Base-by-base conservation (phyloP, 2,329 filamentous ascomycete genomes). In the Monilinia fructicola region DNA sequence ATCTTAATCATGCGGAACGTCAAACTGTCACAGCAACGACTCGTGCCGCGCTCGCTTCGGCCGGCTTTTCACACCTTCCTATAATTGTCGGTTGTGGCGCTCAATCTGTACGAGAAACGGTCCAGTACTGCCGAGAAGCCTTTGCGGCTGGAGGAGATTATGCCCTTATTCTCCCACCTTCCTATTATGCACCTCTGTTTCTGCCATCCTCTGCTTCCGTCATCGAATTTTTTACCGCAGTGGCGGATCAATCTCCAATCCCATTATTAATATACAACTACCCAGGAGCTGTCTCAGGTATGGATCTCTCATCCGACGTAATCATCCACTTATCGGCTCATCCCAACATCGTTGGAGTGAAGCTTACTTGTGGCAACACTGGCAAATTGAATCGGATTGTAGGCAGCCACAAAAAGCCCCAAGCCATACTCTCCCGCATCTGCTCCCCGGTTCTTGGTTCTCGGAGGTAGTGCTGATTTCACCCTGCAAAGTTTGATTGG, bases 241-340 rank as follows among this genome's bases (percentile, higher is more conserved):
- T 87, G 18, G 85, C 84, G 9, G 79, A 95, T 77, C 83, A 79
- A 62, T 92, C 89, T 59, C 90, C 91, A 4, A 81, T 96, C 21
- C 91, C 92, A 28, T 77, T 96, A 67, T 84, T 96, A 71, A 82
- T 96, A 63, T 96, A 96, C 85, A 96, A 96, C 83, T 96, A 95
- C 81, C 93, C 92, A 0, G 92, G 91, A 65, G 92, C 91, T 59
- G 92, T 95, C 11, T 85, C 91, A 12, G 92, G 92, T 66, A 90
- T 96, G 77, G 92, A 96, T 78, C 89, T 96, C 85, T 91, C 93
- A 81, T 93, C 90, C 69, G 92, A 96, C 77, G 83, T 93, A 70
- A 87, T 96, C 75, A 92, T 95, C 80, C 84, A 85, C 77, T 86
- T 96, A 58, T 90, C 90, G 53, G 80, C 87, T 76, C 92, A 96